phyloP scores from a whole-genome alignment of 1,284 basidiomycete species.

The Gymnopus androsaceus region DNA sequence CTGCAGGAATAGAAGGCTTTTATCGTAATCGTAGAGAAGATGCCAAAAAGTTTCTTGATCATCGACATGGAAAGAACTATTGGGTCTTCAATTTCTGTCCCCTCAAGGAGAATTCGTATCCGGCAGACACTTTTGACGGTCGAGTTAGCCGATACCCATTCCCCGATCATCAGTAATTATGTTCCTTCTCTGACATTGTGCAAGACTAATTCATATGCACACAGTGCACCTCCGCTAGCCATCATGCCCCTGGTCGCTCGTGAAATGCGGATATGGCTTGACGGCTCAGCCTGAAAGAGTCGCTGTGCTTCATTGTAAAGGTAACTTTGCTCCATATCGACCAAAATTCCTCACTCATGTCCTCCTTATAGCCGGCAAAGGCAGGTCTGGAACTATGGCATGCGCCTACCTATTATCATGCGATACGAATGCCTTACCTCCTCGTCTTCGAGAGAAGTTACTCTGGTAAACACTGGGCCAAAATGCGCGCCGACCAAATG shows the following conservation, averaged over 20 bases:
- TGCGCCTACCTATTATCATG: conserved; percentile 78
- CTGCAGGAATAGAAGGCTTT: conserved; percentile 74
- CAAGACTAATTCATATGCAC: conserved; percentile 7
- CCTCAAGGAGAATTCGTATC: conserved; percentile 71
- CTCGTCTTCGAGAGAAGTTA: conserved; percentile 50
- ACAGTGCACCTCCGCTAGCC: conserved; percentile 79
- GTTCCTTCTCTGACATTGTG: neutral
- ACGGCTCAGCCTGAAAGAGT: conserved; percentile 69
- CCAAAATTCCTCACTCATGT: neutral
- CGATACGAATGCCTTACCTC: conserved; percentile 47
- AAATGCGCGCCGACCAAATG: conserved; percentile 49
- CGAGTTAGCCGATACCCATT: conserved; percentile 86
- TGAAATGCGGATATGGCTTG: conserved; percentile 81
- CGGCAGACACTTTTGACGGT: conserved; percentile 59
- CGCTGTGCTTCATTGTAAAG: conserved; percentile 89
- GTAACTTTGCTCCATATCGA: conserved; percentile 34
- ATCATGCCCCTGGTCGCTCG: conserved; percentile 76
- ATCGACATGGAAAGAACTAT: conserved; percentile 74
- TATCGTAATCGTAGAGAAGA: conserved; percentile 84
- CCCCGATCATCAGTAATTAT: conserved; percentile 78
- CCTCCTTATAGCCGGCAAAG: conserved; percentile 66
- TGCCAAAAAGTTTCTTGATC: conserved; percentile 76
- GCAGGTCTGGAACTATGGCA: conserved; percentile 80
- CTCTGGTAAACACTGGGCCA: conserved; percentile 49
- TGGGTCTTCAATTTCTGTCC: conserved; percentile 89